Conservation (phyloP, 441 rosid species). For the Adansonia rubrostipa region DNA sequence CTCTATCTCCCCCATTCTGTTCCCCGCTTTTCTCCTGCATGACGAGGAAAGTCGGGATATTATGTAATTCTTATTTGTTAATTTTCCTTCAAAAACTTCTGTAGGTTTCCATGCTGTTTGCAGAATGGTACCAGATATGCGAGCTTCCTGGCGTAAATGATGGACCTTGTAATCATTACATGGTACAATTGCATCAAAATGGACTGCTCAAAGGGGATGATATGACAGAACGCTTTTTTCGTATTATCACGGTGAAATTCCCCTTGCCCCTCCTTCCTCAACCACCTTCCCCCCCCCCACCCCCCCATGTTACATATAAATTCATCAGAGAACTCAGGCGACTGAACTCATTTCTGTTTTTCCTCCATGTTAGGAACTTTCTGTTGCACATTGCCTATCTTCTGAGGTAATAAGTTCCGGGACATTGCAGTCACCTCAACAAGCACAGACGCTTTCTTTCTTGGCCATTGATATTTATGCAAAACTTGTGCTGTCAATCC, state of each 20-base stretch:
- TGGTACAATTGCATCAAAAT: slow-evolving; percentile 75
- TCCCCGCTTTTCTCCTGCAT: not conserved
- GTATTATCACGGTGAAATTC: slow-evolving; percentile 62
- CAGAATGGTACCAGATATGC: slow-evolving; percentile 86
- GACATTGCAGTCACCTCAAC: slow-evolving; percentile 69
- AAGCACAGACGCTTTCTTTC: slow-evolving; percentile 75
- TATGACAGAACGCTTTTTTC: slow-evolving; percentile 84
- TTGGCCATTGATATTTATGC: slow-evolving; percentile 90
- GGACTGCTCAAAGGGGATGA: slow-evolving; percentile 91
- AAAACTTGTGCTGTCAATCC: slow-evolving; percentile 73
- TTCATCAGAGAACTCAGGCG: slow-evolving; percentile 14
- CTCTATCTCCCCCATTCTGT: not conserved
- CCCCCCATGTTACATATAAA: not conserved
- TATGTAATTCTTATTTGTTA: slow-evolving; percentile 12
- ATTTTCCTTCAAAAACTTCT: slow-evolving; percentile 18
- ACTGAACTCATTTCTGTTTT: slow-evolving; percentile 24
- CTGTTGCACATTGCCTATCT: slow-evolving; percentile 88
- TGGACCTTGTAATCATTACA: slow-evolving; percentile 59
- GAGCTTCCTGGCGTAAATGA: slow-evolving; percentile 84
- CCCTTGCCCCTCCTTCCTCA: not conserved
- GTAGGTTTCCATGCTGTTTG: slow-evolving; percentile 80
- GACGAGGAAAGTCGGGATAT: not conserved
- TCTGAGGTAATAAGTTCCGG: slow-evolving; percentile 70
- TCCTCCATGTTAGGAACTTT: slow-evolving; percentile 60
- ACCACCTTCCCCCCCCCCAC: not conserved